These are phyloP conservation scores for Dysphania ambrosioides DNA, from an alignment of 148 eudicot genomes.

Conservation along the genomic window DNA sequence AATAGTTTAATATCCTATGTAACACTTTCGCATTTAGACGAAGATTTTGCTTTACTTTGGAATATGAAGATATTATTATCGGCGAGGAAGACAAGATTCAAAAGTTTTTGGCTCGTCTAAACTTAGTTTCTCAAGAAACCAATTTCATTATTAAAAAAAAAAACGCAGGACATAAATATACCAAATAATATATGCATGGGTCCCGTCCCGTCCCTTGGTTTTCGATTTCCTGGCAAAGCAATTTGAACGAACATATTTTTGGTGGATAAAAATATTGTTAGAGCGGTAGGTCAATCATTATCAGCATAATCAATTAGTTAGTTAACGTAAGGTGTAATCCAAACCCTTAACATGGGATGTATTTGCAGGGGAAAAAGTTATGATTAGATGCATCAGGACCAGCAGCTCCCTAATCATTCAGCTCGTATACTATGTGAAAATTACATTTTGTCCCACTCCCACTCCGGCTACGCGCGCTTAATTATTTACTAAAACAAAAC, in stretches of 20 bases:
- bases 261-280: not conserved
- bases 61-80: not conserved
- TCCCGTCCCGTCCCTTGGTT: too few relatives aligned
- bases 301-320: not conserved
- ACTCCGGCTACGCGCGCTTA: too few relatives aligned
- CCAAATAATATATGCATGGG: too few relatives aligned
- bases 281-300: slow-evolving; percentile 16
- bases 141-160: too few relatives aligned
- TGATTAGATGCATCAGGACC: slow-evolving; percentile 19
- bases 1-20: too few relatives aligned
- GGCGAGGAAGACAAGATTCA: not conserved
- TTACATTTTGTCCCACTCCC: too few relatives aligned
- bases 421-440: too few relatives aligned
- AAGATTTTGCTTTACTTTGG: not conserved
- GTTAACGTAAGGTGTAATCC: slow-evolving; percentile 25
- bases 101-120: not conserved
- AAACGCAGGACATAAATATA: not conserved
- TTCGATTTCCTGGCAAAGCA: too few relatives aligned
- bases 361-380: slow-evolving; percentile 3
- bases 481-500: too few relatives aligned
- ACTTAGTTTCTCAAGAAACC: not conserved
- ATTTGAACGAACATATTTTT: not conserved
- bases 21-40: not conserved
- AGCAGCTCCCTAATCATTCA: too few relatives aligned
- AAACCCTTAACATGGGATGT: slow-evolving; percentile 5